These are phyloP conservation scores for Chiua virens DNA, from an alignment of 768 basidiomycete species.

Conservation along the genomic window DNA sequence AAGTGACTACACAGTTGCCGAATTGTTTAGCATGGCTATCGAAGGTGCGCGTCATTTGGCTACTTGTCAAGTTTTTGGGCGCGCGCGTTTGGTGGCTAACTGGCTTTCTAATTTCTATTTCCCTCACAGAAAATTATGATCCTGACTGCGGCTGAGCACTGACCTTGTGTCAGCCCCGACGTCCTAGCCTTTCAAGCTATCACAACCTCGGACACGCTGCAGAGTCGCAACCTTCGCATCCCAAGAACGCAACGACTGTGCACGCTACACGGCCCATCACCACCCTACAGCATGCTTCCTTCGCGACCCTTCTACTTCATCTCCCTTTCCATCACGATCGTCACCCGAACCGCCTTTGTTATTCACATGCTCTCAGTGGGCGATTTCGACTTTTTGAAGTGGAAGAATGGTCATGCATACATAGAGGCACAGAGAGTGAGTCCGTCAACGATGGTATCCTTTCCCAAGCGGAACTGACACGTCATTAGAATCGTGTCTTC, in stretches of 20 bases:
- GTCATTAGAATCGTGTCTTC: slow-evolving; percentile 18
- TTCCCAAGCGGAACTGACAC: background rate
- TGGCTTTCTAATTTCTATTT: background rate
- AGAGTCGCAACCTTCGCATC: background rate
- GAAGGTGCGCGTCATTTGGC: no score
- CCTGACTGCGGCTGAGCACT: slow-evolving; percentile 7
- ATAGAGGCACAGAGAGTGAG: slow-evolving; percentile 20
- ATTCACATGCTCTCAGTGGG: slow-evolving; percentile 21
- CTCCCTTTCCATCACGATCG: slow-evolving; percentile 16
- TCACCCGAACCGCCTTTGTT: slow-evolving; percentile 20
- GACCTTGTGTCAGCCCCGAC: slow-evolving; percentile 1
- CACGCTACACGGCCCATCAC: background rate
- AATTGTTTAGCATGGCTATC: no score
- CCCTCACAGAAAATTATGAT: slow-evolving; percentile 4
- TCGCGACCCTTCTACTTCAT: slow-evolving; percentile 12
- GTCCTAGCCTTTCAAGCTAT: background rate
- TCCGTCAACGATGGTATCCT: background rate
- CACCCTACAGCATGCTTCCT: slow-evolving; percentile 14
- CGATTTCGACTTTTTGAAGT: slow-evolving; percentile 12
- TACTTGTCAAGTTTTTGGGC: no score
- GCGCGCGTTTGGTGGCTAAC: background rate
- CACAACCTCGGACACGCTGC: background rate
- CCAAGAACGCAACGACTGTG: background rate
- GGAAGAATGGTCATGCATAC: slow-evolving; percentile 21
- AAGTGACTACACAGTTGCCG: no score